A percentile compares a stretch with the other conserved stretches of the same genome.
Evolutionary conservation across 2,329 filamentous ascomycete species (phyloP).

Genomic region (Fusarium fracticaudum): DNA sequence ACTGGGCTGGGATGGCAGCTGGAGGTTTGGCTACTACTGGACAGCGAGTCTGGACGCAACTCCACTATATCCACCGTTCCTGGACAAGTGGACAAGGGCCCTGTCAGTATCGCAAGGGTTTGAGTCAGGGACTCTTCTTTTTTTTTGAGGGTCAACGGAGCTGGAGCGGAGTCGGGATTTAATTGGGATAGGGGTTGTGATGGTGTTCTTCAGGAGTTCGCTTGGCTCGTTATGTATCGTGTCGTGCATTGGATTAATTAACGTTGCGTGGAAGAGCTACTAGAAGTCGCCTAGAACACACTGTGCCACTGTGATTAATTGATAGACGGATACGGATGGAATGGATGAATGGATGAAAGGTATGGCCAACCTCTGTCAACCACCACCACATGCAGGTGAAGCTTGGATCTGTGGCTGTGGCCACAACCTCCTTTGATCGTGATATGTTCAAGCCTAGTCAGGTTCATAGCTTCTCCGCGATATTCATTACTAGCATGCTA

Average conservation of each 20-base stretch:
- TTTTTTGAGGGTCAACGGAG: slow-evolving; percentile 15
- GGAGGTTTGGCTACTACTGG: slow-evolving; percentile 25
- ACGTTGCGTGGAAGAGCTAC: slow-evolving; percentile 24
- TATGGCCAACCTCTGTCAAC: background rate
- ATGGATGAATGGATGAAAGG: background rate
- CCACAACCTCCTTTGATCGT: slow-evolving; percentile 2
- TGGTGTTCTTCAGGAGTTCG: slow-evolving; percentile 35
- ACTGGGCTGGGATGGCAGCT: slow-evolving; percentile 24
- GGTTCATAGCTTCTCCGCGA: slow-evolving; percentile 23
- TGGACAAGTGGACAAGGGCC: slow-evolving; percentile 28
- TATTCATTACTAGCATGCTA: slow-evolving; percentile 14
- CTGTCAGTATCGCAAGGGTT: slow-evolving; percentile 28
- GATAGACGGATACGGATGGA: background rate
- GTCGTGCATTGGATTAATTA: slow-evolving; percentile 37
- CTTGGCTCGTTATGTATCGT: slow-evolving; percentile 33
- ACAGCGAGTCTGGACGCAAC: slow-evolving; percentile 15
- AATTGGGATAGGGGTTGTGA: slow-evolving; percentile 20
- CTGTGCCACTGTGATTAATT: background rate
- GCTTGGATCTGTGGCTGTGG: background rate
- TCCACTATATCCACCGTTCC: slow-evolving; percentile 41
- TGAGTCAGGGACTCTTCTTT: slow-evolving; percentile 40
- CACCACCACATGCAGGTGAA: background rate
- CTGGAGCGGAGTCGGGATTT: slow-evolving; percentile 22
- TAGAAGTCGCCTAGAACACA: background rate
- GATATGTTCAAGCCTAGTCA: slow-evolving; percentile 13